These are phyloP conservation scores for Aspergillus indologenus DNA, from an alignment of 495 filamentous ascomycete genomes.

Conservation along the genomic window DNA sequence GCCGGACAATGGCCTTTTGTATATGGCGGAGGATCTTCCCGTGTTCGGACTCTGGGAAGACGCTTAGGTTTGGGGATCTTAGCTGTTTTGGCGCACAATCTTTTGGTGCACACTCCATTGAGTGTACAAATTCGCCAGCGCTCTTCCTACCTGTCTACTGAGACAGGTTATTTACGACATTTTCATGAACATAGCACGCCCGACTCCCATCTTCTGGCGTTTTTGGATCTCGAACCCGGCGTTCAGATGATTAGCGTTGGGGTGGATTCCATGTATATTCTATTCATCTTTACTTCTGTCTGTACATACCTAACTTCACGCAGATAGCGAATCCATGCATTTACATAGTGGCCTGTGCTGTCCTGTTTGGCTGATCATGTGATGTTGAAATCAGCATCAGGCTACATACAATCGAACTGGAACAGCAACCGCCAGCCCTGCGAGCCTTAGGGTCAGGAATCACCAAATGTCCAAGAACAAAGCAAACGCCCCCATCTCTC, in stretches of 20 bases:
- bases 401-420: too few relatives aligned
- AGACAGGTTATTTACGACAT: background rate
- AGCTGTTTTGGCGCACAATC: too few relatives aligned
- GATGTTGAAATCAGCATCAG: too few relatives aligned
- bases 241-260: background rate
- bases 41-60: constrained; percentile 42
- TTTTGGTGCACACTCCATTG: too few relatives aligned
- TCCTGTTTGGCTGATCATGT: background rate
- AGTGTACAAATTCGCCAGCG: too few relatives aligned
- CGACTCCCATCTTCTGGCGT: background rate
- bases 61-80: too few relatives aligned
- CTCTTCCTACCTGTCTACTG: too few relatives aligned
- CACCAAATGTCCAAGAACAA: too few relatives aligned
- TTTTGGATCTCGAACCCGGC: background rate
- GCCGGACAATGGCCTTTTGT: constrained; percentile 38
- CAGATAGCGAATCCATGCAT: background rate
- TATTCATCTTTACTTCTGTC: background rate
- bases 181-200: background rate
- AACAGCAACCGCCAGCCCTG: too few relatives aligned
- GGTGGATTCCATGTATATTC: background rate
- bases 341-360: background rate
- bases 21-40: constrained; percentile 41
- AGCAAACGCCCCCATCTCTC: too few relatives aligned
- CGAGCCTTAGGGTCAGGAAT: too few relatives aligned
- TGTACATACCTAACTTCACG: background rate